Evolutionary conservation across 805 yeast species (phyloP).

Genomic region (Zygosaccharomyces bisporus): DNA sequence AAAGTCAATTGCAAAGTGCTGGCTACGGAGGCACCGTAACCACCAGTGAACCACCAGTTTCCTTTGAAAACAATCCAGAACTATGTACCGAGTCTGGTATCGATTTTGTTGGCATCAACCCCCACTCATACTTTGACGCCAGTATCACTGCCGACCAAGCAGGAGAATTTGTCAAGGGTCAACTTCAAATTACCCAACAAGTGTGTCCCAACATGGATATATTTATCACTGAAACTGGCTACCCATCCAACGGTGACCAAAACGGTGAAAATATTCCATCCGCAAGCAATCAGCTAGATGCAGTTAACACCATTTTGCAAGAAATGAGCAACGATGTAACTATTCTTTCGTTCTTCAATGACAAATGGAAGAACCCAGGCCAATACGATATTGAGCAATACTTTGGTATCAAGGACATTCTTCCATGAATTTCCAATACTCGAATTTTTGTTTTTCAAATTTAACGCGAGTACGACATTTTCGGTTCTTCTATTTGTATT

Average conservation of each 20-base stretch:
- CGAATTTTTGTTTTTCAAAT: background rate
- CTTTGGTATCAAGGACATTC: conserved; percentile 58
- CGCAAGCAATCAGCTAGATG: conserved; percentile 63
- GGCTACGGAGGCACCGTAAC: conserved; percentile 77
- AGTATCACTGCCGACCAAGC: conserved; percentile 59
- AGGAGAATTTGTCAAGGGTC: conserved; percentile 66
- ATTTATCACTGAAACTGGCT: conserved; percentile 81
- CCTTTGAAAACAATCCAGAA: conserved; percentile 57
- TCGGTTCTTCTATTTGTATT: conserved; percentile 1
- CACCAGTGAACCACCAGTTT: conserved; percentile 87
- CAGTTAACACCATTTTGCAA: conserved; percentile 59
- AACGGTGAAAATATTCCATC: conserved; percentile 76
- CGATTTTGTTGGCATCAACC: conserved; percentile 81
- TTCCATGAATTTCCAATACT: background rate
- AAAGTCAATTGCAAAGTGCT: conserved; percentile 51
- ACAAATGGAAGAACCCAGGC: conserved; percentile 85
- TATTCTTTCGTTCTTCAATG: conserved; percentile 75
- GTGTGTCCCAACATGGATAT: conserved; percentile 56
- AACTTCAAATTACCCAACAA: conserved; percentile 50
- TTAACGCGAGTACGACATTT: conserved; percentile 5
- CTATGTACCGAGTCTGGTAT: conserved; percentile 68
- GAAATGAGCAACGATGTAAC: conserved; percentile 59
- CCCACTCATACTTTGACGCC: conserved; percentile 79
- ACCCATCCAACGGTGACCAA: conserved; percentile 68
- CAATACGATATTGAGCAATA: conserved; percentile 80